Evolutionary conservation across 2,329 filamentous ascomycete genomes (phyloP), one percentile per base, ranked within the genome.

Genomic region (Mycogone perniciosa): DNA sequence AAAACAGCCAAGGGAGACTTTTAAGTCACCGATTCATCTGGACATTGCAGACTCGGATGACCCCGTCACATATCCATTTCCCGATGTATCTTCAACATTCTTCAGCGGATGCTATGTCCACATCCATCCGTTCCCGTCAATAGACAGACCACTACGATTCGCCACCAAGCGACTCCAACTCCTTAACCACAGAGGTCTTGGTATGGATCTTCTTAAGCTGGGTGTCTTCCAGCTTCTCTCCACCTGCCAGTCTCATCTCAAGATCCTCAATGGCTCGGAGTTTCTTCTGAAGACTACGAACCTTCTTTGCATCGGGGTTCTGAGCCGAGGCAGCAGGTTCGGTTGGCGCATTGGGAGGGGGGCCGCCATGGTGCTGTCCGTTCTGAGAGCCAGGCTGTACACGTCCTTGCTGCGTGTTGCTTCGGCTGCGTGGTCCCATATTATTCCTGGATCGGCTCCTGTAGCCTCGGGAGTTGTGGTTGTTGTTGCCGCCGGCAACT

Each of bases 181-280:
- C 93, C 71, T 86, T 89, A 55, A 91, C 77, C 52, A 99, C 92
- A 11, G 80, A 72, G 44, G 84, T 76, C 74, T 97, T 95, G 26
- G 90, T 97, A 50, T 82, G 81, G 61, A 99, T 99, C 80, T 99
- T 99, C 79, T 96, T 95, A 71, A 99, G 84, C 74, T 99, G 93
- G 31, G 93, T 99, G 64, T 96, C 92, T 73, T 99, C 93, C 54
- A 99, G 75, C 77, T 96, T 97, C 77, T 99, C 93, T 5, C 92
- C 92, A 33, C 86, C 85, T 3, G 92, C 93, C 59, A 91, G 84
- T 51, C 93, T 84, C 91, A 97, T 96, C 76, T 97, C 96, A 55
- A 99, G 75, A 67, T 99, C 93, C 66, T 99, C 93, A 64, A 99
- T 99, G 8, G 93, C 93, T 20, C 93, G 84, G 56, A 99, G 87